These are phyloP conservation scores for Pseudocercospora crystallina DNA, from an alignment of 2,329 filamentous ascomycete genomes.

Conservation along the genomic window DNA sequence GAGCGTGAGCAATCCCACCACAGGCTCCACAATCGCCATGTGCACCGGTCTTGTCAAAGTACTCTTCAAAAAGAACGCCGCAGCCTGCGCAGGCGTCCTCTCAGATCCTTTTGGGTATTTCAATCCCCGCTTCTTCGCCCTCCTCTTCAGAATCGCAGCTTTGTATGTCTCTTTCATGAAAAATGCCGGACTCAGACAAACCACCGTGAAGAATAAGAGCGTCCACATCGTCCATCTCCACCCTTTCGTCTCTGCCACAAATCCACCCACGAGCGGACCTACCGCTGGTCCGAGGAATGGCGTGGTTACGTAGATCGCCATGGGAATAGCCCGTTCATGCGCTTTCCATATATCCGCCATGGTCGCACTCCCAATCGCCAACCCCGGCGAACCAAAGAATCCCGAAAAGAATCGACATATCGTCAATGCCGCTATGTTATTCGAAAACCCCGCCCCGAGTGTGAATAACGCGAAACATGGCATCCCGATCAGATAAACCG, in stretches of 20 bases:
- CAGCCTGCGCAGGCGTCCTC: slow-evolving; percentile 3
- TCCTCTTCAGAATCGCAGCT: slow-evolving; percentile 27
- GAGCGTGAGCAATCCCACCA: slow-evolving; percentile 40
- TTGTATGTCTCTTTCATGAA: slow-evolving; percentile 36
- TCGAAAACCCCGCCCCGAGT: slow-evolving; percentile 54
- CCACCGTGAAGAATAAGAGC: slow-evolving; percentile 28
- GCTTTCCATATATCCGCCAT: slow-evolving; percentile 24
- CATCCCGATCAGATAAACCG: slow-evolving; percentile 51
- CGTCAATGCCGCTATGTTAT: slow-evolving; percentile 53
- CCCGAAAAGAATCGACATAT: slow-evolving; percentile 70
- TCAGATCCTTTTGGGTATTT: background rate
- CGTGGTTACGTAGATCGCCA: slow-evolving; percentile 14
- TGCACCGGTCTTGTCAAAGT: slow-evolving; percentile 29
- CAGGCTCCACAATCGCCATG: slow-evolving; percentile 43
- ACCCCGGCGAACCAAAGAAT: slow-evolving; percentile 64
- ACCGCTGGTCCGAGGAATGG: slow-evolving; percentile 15
- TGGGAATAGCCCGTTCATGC: slow-evolving; percentile 17
- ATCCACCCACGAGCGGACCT: slow-evolving; percentile 38
- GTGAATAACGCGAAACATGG: slow-evolving; percentile 57
- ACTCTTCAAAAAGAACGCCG: slow-evolving; percentile 5
- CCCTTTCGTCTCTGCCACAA: slow-evolving; percentile 28
- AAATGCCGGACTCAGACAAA: slow-evolving; percentile 24
- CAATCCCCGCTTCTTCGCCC: slow-evolving; percentile 22
- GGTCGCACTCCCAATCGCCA: slow-evolving; percentile 22
- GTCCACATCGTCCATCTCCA: slow-evolving; percentile 38